These are phyloP conservation scores for Albugo candida DNA, from an alignment of 352 stramenopile species.

Conservation along the genomic window DNA sequence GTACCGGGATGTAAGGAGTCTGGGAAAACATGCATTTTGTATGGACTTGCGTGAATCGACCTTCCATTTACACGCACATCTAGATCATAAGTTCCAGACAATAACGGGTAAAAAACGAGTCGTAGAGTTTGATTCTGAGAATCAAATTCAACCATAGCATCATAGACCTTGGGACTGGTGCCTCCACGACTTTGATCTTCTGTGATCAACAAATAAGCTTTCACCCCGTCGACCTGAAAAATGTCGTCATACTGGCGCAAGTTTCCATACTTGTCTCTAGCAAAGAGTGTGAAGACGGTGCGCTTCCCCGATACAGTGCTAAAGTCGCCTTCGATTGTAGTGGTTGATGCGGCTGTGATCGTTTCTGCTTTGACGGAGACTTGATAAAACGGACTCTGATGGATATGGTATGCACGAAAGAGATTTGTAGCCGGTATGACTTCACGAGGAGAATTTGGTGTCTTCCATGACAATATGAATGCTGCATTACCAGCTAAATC, in stretches of 20 bases:
- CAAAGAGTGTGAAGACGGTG: slow-evolving; percentile 21
- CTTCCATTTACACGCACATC: too few species aligned
- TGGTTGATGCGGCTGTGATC: slow-evolving; percentile 10
- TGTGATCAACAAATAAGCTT: too few species aligned
- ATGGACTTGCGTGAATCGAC: slow-evolving; percentile 13
- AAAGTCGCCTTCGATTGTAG: slow-evolving; percentile 13
- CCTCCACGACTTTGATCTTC: not conserved
- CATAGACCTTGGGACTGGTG: not conserved
- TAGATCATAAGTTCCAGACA: slow-evolving; percentile 24
- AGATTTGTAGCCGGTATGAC: slow-evolving; percentile 22
- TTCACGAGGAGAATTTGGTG: slow-evolving; percentile 13
- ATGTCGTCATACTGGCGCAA: not conserved
- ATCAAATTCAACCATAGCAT: slow-evolving; percentile 1
- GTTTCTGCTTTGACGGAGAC: slow-evolving; percentile 17
- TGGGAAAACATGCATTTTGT: slow-evolving; percentile 21
- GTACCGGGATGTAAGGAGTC: too few species aligned
- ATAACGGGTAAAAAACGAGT: not conserved
- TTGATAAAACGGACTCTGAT: slow-evolving; percentile 24
- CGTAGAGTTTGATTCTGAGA: not conserved
- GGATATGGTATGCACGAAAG: slow-evolving; percentile 28
- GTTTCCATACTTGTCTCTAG: slow-evolving; percentile 27
- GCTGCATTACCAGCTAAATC: slow-evolving; percentile 18
- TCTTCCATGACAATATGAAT: slow-evolving; percentile 30
- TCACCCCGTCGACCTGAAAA: too few species aligned
- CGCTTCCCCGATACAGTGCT: slow-evolving; percentile 13